Evolutionary conservation across 768 basidiomycete species (phyloP).

Genomic region (Rhodocollybia butyracea): DNA sequence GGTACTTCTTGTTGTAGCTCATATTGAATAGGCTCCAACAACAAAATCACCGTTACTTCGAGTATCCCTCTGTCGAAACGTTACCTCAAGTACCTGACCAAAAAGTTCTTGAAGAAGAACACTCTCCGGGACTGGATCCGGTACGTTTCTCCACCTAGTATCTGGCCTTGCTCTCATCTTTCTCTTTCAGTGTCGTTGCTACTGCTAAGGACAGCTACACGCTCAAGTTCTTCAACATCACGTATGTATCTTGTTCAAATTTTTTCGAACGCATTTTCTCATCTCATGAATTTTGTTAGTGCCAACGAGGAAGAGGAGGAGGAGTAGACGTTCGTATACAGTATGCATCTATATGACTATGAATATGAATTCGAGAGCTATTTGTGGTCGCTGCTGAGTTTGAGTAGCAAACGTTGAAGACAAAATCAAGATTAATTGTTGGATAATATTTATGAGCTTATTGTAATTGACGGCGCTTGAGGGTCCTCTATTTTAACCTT

Average conservation of each 20-base stretch:
- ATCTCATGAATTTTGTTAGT: constrained; percentile 11
- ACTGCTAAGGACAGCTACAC: constrained; percentile 92
- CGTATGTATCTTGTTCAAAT: constrained; percentile 46
- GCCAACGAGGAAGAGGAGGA: constrained; percentile 39
- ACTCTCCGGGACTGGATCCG: constrained; percentile 95
- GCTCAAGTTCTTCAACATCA: constrained; percentile 92
- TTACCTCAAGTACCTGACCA: constrained; percentile 98
- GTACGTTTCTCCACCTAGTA: constrained; percentile 24
- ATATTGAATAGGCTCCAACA: constrained; percentile 32
- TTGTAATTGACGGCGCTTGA: background rate
- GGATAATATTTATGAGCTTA: background rate
- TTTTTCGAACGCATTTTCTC: background rate
- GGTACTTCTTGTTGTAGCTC: background rate
- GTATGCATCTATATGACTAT: background rate
- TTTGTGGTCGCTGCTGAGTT: no score
- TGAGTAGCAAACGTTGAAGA: no score
- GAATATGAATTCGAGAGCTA: background rate
- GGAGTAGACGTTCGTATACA: constrained; percentile 10
- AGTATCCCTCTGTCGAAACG: constrained; percentile 92
- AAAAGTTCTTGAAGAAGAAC: constrained; percentile 99
- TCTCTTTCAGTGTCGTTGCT: constrained; percentile 71
- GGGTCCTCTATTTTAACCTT: constrained; percentile 41
- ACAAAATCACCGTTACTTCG: constrained; percentile 81
- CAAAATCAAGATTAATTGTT: no score
- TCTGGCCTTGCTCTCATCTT: constrained; percentile 6